Percentiles rank a stretch among this genome's conserved stretches.
phyloP scores from a whole-genome alignment of 768 basidiomycete genomes.

The Solioccasus polychromus region DNA sequence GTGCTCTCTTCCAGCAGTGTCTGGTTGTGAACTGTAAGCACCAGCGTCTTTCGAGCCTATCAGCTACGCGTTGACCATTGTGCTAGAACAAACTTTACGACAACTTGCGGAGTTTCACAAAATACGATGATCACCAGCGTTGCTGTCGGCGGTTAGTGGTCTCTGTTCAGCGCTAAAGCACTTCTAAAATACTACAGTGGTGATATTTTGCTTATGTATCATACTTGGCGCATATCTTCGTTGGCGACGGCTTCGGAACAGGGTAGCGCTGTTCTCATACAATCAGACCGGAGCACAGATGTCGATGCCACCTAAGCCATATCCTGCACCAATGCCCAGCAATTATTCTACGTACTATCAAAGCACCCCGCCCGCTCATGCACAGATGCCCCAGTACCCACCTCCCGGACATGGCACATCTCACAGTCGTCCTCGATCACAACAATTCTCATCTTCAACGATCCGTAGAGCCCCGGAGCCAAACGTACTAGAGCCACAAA shows the following conservation, averaged over 20 bases:
- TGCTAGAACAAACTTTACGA: too few relatives aligned
- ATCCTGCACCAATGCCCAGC: background rate
- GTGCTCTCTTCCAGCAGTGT: constrained; percentile 9
- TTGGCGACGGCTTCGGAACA: constrained; percentile 3
- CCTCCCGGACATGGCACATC: constrained; percentile 3
- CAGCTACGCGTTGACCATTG: too few relatives aligned
- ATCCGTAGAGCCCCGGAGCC: background rate
- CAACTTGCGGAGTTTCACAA: background rate
- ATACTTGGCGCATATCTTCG: background rate
- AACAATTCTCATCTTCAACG: background rate
- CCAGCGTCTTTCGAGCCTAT: background rate
- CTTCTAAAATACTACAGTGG: constrained; percentile 8
- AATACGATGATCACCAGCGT: background rate
- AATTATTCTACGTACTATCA: background rate
- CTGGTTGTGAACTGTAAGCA: constrained; percentile 15
- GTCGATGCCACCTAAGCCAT: constrained; percentile 2
- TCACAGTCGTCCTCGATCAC: background rate
- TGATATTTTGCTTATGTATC: background rate
- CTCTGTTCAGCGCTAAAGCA: background rate
- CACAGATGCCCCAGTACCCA: constrained; percentile 6
- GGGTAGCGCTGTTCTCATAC: background rate
- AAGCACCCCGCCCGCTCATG: background rate
- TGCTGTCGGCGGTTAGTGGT: constrained; percentile 10
- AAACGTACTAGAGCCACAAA: background rate
- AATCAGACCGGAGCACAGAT: background rate